Conservation (phyloP, 495 filamentous ascomycete species). For the Pyronema domesticum region DNA sequence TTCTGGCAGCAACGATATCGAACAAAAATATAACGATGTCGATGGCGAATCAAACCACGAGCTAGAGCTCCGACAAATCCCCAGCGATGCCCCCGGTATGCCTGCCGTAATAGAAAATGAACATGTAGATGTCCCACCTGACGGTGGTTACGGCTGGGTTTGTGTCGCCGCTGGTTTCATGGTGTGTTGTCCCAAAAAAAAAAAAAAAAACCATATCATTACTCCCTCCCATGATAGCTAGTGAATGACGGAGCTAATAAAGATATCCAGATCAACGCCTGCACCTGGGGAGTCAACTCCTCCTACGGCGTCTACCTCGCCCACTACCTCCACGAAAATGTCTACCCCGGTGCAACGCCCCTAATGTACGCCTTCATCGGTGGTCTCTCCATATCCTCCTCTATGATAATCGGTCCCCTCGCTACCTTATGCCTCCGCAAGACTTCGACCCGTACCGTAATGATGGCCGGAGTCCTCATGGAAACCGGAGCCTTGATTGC, state of each 20-base stretch:
- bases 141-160: conserved; percentile 47
- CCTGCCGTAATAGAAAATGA: not conserved
- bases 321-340: conserved; percentile 44
- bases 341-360: conserved; percentile 39
- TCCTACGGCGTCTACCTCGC: conserved; percentile 55
- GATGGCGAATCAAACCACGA: not conserved
- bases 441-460: conserved; percentile 36
- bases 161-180: conserved; percentile 34
- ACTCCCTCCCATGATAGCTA: not conserved
- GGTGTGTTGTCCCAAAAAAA: too few relatives aligned
- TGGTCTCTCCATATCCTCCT: conserved; percentile 47
- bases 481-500: conserved; percentile 43
- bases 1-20: not conserved
- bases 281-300: conserved; percentile 37
- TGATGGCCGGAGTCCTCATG: conserved; percentile 43
- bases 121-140: conserved; percentile 28
- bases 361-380: conserved; percentile 57
- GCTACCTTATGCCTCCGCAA: conserved; percentile 40
- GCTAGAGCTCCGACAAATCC: not conserved
- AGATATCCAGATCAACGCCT: conserved; percentile 25
- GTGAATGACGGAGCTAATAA: not conserved
- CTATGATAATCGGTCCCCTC: conserved; percentile 46
- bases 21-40: not conserved
- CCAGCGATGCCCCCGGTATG: not conserved
- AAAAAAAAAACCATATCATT: too few relatives aligned